Base-by-base conservation (phyloP, 2,329 filamentous ascomycete genomes). In the Fusarium napiforme region DNA sequence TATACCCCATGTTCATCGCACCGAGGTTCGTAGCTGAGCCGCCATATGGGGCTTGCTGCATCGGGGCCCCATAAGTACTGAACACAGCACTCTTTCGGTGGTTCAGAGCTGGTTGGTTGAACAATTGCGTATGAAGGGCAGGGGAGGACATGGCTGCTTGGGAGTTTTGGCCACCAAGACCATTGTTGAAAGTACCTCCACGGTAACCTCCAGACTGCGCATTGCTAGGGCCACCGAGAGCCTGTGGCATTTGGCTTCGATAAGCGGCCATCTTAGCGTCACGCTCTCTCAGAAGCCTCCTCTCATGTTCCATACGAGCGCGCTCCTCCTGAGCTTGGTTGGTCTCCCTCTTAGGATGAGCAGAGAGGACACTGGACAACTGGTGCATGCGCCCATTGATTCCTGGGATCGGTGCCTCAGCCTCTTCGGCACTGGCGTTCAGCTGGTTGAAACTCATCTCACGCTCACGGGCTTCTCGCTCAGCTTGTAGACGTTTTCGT, bases 401-500 rank as follows among this genome's bases (percentile, higher is more conserved):
- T 23, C 63, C 70, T 15, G 73, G 73, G 5, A 61, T 39, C 7
- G 64, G 47, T 34, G 26, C 47, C 15, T 49, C 72, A 9, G 69
- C 49, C 26, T 67, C 64, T 23, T 52, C 52, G 11, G 61, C 55
- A n/a, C 65, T 67, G 23, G 73, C 72, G 19, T 71, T 69, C 26
- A 77, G 70, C 23, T 78, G 75, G 60, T 81, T 79, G 42, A 82
- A 79, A 46, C 82, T 84, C 80, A 89, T 88, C 72, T 88, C 88
- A 46, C 85, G 83, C 69, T 89, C 87, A 34, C 89, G 87, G 11
- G 91, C 91, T 81, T 93, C 91, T 32, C 86, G 86, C 77, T 92
- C 90, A 11, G 91, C 90, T 79, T 95, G 93, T 4, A 96, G 85
- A 32, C 93, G 89, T 34, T 90, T 90, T 2, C 93, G 90, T 16